Evolutionary conservation across 768 basidiomycete species (phyloP).

Genomic region (Leccinellum rugosiceps): DNA sequence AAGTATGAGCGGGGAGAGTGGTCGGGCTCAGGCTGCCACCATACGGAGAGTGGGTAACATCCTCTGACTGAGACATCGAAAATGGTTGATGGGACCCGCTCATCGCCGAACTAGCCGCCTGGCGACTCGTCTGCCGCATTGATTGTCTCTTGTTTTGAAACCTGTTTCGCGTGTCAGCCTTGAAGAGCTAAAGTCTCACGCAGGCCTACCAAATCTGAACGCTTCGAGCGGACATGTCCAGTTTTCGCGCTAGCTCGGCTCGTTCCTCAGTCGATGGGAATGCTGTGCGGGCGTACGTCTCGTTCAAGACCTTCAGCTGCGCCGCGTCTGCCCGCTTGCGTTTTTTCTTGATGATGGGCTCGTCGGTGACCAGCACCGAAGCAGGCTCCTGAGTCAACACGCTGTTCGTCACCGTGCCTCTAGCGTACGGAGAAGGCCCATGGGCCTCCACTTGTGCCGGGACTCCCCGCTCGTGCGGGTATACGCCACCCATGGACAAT

Average conservation of each 20-base stretch:
- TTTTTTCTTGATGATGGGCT: conserved; percentile 82
- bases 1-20: conserved; percentile 32
- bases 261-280: conserved; percentile 89
- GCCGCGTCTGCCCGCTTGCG: conserved; percentile 80
- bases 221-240: conserved; percentile 81
- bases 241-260: conserved; percentile 65
- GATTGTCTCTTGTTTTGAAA: conserved; percentile 87
- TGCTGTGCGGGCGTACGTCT: conserved; percentile 75
- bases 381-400: conserved; percentile 33
- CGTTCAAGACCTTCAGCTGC: conserved; percentile 78
- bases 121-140: conserved; percentile 74
- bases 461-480: conserved; percentile 33
- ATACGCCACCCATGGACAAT: conserved; percentile 25
- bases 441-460: conserved; percentile 39
- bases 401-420: conserved; percentile 31
- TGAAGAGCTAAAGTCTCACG: conserved; percentile 10
- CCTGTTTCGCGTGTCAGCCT: conserved; percentile 43
- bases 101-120: conserved; percentile 46
- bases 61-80: conserved; percentile 36
- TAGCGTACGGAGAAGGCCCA: conserved; percentile 52
- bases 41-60: conserved; percentile 35
- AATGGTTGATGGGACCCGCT: conserved; percentile 49
- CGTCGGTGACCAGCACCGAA: conserved; percentile 43
- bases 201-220: conserved; percentile 78
- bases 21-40: conserved; percentile 33